phyloP scores from a whole-genome alignment of 192 early-diverging fungal genomes.

The Umbelopsis vinacea region DNA sequence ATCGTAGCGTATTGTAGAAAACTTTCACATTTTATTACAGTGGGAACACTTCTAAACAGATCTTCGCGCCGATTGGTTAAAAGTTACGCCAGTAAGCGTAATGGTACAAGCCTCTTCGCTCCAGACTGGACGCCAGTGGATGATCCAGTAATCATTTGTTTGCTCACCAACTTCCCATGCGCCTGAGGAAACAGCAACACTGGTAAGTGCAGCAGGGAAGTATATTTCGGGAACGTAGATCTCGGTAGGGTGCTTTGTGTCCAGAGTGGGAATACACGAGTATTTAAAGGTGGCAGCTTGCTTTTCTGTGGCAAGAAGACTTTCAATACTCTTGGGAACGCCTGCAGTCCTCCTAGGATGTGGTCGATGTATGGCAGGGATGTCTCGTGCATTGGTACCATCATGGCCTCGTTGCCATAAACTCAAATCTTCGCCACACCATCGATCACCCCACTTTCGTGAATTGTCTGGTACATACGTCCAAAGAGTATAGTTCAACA shows the following conservation, averaged over 20 bases:
- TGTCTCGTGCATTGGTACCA: slow-evolving; percentile 25
- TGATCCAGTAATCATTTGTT: slow-evolving; percentile 28
- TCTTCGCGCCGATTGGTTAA: background rate
- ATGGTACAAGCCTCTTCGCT: background rate
- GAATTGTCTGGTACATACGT: slow-evolving; percentile 59
- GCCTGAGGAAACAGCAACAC: slow-evolving; percentile 9
- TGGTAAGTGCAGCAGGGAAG: slow-evolving; percentile 39
- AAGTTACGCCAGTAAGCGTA: background rate
- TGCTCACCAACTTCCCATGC: background rate
- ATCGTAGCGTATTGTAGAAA: too few relatives aligned
- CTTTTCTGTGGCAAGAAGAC: slow-evolving; percentile 18
- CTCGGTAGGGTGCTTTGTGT: slow-evolving; percentile 40
- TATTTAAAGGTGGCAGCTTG: slow-evolving; percentile 21
- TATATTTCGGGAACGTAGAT: slow-evolving; percentile 53
- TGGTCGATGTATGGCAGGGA: slow-evolving; percentile 35
- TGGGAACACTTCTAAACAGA: too few relatives aligned
- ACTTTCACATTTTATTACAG: too few relatives aligned
- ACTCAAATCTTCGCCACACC: slow-evolving; percentile 61
- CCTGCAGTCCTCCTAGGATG: slow-evolving; percentile 28
- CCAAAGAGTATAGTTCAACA: slow-evolving; percentile 58
- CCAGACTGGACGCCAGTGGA: slow-evolving; percentile 20
- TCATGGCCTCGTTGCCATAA: slow-evolving; percentile 32
- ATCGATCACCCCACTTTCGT: slow-evolving; percentile 53
- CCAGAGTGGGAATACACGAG: background rate
- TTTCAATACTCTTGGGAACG: slow-evolving; percentile 20